Evolutionary conservation across 371 early-diverging fungal genomes (phyloP), one percentile per base, ranked within the genome.

Genomic region (Mucor lusitanicus): DNA sequence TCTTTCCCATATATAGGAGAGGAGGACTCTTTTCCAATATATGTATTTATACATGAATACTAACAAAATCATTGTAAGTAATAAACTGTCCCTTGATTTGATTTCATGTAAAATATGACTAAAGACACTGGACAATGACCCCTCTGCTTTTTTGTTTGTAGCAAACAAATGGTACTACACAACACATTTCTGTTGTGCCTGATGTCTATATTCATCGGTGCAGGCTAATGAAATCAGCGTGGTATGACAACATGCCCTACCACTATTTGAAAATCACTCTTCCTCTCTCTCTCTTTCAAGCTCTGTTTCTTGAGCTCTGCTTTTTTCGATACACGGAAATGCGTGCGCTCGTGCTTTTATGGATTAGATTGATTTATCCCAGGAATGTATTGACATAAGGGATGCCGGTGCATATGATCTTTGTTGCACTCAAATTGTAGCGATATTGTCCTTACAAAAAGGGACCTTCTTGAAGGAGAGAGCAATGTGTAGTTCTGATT

Each of bases 341-440:
- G 63, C 37, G 55, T 69, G 70, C 70, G 66, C 70, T 69, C 65
- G 70, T 69, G 70, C 70, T 65, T 65, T 35, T 59, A 28, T 59
- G 33, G 28, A 48, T 33, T 33, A 48, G 17, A 15, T 50, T 27
- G 53, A 64, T 66, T 50, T 66, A 60, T 48, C 59, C 67, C 59
- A 66, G 67, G 67, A 66, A 66, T 66, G 67, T 66, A 60, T 66
- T 65, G 59, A 59, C 54, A 39, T 39, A 66, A 40, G 67, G 67
- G 59, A 59, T 50, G n/a, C 32, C n/a, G 32, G 55, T 55, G 55
- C 32, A 55, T 55, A 55, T 55, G 23, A 32, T 6, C 17, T 25
- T 48, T 48, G 3, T 6, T 30, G 2, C 32, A n/a, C 13, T 32
- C 5, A 30, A 55, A 19, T n/a, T 32, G n/a, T 6, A 55, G 2